These are phyloP conservation scores for Phytophthora podocarpi DNA, from an alignment of 352 stramenopile genomes.

Conservation along the genomic window DNA sequence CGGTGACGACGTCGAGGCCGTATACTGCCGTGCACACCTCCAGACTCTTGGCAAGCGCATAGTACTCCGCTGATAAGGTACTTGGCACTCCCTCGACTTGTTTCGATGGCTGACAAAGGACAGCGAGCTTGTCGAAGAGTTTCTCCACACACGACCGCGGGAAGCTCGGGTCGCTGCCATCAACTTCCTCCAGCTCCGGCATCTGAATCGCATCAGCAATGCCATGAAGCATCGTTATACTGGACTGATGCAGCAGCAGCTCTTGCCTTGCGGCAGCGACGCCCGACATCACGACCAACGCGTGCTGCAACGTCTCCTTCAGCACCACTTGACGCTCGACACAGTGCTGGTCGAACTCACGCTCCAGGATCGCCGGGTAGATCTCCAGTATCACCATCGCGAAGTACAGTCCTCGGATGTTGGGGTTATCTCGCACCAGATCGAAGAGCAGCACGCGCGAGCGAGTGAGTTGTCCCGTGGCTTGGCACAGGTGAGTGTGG, in stretches of 20 bases:
- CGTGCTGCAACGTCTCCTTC: slow-evolving; percentile 38
- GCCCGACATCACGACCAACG: slow-evolving; percentile 34
- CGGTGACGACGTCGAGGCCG: slow-evolving; percentile 7
- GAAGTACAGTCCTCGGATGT: slow-evolving; percentile 54
- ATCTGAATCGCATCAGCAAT: slow-evolving; percentile 40
- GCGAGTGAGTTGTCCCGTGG: slow-evolving; percentile 19
- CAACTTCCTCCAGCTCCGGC: slow-evolving; percentile 33
- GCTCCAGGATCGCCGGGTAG: slow-evolving; percentile 35
- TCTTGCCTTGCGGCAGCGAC: slow-evolving; percentile 33
- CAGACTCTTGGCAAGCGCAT: slow-evolving; percentile 34
- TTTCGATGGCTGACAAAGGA: background rate
- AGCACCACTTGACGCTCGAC: slow-evolving; percentile 25
- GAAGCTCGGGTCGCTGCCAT: slow-evolving; percentile 2
- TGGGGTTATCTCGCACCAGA: slow-evolving; percentile 39
- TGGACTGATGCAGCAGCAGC: slow-evolving; percentile 39
- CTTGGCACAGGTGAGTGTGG: slow-evolving; percentile 40
- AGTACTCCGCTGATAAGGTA: slow-evolving; percentile 2
- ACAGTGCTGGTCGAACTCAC: slow-evolving; percentile 40
- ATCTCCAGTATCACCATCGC: slow-evolving; percentile 42
- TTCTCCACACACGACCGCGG: slow-evolving; percentile 10
- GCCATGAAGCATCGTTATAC: slow-evolving; percentile 37
- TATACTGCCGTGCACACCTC: slow-evolving; percentile 29
- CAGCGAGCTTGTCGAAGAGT: slow-evolving; percentile 3
- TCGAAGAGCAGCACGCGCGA: slow-evolving; percentile 55
- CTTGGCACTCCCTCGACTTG: background rate